Conservation (phyloP, 306 rosid genomes). For the Cicer arietinum region DNA sequence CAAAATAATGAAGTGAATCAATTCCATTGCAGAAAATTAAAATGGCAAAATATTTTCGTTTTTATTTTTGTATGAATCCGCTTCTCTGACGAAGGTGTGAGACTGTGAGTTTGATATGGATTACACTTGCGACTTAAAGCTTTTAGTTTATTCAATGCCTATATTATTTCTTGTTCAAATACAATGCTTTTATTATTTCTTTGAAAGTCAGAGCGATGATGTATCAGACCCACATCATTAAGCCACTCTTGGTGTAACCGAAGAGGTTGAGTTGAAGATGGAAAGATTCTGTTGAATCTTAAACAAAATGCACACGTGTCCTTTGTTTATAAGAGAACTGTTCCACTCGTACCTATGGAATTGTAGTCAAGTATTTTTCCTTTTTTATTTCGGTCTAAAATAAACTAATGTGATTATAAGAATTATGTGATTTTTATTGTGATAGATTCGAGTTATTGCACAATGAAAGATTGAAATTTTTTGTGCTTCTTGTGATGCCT, state of each 20-base stretch:
- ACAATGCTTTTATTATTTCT: not conserved
- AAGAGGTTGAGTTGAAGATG: not conserved
- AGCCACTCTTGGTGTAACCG: not conserved
- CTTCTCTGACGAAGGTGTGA: slow-evolving; percentile 28
- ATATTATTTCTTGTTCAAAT: not conserved
- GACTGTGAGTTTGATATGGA: slow-evolving; percentile 21
- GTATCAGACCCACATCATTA: not conserved
- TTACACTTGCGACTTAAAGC: slow-evolving; percentile 28
- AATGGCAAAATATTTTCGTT: not conserved
- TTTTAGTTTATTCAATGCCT: slow-evolving; percentile 35
- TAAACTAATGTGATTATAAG: slow-evolving; percentile 13
- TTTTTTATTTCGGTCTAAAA: slow-evolving; percentile 2
- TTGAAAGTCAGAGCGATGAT: not conserved
- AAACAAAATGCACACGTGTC: not conserved
- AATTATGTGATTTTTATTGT: slow-evolving; percentile 15
- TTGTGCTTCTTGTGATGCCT: slow-evolving; percentile 17
- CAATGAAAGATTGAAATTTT: not conserved
- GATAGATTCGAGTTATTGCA: slow-evolving; percentile 16
- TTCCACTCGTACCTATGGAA: not conserved
- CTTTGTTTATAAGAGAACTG: not conserved
- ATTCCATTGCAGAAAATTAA: slow-evolving; percentile 21
- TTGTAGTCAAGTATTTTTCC: not conserved
- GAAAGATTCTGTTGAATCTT: slow-evolving; percentile 7
- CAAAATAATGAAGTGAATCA: slow-evolving; percentile 25
- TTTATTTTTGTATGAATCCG: slow-evolving; percentile 14